phyloP scores from a whole-genome alignment of 148 eudicot genomes.

The Rhododendron kiyosumense region DNA sequence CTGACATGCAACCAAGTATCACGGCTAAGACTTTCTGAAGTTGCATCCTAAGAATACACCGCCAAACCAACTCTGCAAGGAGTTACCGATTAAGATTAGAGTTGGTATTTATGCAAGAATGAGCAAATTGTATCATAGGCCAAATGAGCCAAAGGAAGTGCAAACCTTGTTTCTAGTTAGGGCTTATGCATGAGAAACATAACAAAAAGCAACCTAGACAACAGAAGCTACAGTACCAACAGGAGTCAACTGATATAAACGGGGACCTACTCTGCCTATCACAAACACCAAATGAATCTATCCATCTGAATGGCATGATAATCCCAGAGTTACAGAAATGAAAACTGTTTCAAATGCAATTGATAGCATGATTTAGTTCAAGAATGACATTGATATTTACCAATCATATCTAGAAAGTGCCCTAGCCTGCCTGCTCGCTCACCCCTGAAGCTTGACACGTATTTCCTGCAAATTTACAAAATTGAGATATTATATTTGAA shows the following conservation, averaged over 20 bases:
- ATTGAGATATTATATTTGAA: neutral
- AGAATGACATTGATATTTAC: slow-evolving; percentile 27
- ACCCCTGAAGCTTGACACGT: slow-evolving; percentile 72
- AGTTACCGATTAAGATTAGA: slow-evolving; percentile 8
- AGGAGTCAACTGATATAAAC: neutral
- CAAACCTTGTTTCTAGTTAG: neutral
- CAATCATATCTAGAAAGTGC: slow-evolving; percentile 54
- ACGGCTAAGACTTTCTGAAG: slow-evolving; percentile 62
- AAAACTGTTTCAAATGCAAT: neutral
- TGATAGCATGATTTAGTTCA: neutral
- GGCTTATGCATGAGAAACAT: neutral
- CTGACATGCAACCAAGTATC: slow-evolving; percentile 81
- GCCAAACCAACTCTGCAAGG: slow-evolving; percentile 72
- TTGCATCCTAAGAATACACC: slow-evolving; percentile 67
- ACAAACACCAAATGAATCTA: neutral
- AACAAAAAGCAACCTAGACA: neutral
- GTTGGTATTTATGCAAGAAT: neutral
- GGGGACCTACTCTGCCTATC: neutral
- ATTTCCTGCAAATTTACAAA: slow-evolving; percentile 58
- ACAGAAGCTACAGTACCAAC: slow-evolving; percentile 3
- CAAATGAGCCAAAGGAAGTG: neutral
- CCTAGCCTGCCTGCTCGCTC: slow-evolving; percentile 64
- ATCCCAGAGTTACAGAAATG: neutral
- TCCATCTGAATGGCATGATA: no score
- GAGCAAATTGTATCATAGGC: neutral